A percentile compares a stretch with the other conserved stretches of the same genome.
phyloP scores from a whole-genome alignment of 1,284 basidiomycete species.

The Ustilago loliicola region DNA sequence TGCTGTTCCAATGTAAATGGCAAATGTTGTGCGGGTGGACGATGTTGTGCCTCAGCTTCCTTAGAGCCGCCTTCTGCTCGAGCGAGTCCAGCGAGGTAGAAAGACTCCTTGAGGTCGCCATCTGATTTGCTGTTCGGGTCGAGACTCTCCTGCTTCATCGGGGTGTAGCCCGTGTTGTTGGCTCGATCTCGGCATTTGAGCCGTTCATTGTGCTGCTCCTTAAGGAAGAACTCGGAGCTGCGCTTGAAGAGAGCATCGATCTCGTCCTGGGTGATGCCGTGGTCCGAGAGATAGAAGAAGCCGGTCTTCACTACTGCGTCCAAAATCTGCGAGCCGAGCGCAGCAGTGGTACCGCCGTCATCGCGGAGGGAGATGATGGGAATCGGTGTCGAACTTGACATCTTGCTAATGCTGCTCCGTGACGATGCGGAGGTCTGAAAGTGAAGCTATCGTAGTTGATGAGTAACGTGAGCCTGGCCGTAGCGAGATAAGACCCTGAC shows the following conservation, averaged over 20 bases:
- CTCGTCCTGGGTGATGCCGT: constrained; percentile 45
- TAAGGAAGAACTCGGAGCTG: constrained; percentile 44
- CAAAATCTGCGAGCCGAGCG: constrained; percentile 35
- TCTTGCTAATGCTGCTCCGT: not conserved
- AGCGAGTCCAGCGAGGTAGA: constrained; percentile 51
- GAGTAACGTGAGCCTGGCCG: not conserved
- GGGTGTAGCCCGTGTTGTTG: constrained; percentile 55
- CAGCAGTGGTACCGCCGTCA: not conserved
- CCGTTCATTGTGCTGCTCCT: constrained; percentile 27
- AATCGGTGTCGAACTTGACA: constrained; percentile 31
- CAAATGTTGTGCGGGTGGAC: constrained; percentile 39
- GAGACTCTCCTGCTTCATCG: constrained; percentile 38
- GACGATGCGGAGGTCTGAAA: not conserved
- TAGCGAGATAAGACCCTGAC: constrained; percentile 4
- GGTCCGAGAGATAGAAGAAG: constrained; percentile 63
- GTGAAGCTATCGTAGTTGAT: not conserved
- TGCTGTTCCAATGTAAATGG: constrained; percentile 34
- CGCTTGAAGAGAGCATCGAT: constrained; percentile 46
- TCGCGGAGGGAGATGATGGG: constrained; percentile 43
- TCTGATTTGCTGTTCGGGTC: constrained; percentile 33
- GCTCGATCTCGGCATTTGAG: constrained; percentile 26
- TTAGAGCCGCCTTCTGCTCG: constrained; percentile 12
- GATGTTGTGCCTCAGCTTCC: constrained; percentile 10
- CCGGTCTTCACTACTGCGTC: constrained; percentile 48
- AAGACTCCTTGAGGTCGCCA: constrained; percentile 65